Conservation (phyloP, 2,329 filamentous ascomycete genomes). For the Botrytis elliptica region DNA sequence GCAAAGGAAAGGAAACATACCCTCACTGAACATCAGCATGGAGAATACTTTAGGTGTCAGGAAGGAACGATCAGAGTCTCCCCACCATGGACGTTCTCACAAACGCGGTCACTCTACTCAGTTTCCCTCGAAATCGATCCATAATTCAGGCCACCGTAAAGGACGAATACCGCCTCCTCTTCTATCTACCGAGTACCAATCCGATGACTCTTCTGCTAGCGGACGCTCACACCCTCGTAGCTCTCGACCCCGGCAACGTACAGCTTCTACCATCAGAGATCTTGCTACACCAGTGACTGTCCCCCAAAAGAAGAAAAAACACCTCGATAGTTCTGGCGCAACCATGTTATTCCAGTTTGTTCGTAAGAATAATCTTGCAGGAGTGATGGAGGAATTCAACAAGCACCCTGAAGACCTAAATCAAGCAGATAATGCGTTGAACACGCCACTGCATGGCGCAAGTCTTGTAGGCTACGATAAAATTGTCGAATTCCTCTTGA, state of each 20-base stretch:
- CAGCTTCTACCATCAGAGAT: constrained; percentile 56
- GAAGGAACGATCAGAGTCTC: constrained; percentile 54
- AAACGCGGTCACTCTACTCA: constrained; percentile 65
- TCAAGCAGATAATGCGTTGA: constrained; percentile 89
- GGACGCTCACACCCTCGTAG: constrained; percentile 59
- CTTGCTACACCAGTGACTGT: constrained; percentile 61
- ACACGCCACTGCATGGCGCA: constrained; percentile 91
- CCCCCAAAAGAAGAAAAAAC: constrained; percentile 73
- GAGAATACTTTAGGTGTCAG: constrained; percentile 23
- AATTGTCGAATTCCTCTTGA: constrained; percentile 83
- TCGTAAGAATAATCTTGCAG: constrained; percentile 77
- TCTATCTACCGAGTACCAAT: constrained; percentile 62
- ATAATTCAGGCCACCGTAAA: constrained; percentile 59
- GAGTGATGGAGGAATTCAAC: constrained; percentile 64
- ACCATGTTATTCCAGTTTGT: constrained; percentile 85
- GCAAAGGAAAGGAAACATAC: constrained; percentile 27
- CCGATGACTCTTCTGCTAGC: constrained; percentile 63
- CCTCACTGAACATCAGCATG: constrained; percentile 26
- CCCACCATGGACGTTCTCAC: constrained; percentile 54
- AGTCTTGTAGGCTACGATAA: constrained; percentile 81
- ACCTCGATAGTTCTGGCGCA: constrained; percentile 88
- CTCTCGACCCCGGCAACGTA: constrained; percentile 56
- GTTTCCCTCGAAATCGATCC: constrained; percentile 53
- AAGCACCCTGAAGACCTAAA: constrained; percentile 88
- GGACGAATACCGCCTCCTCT: constrained; percentile 61